phyloP scores from a whole-genome alignment of 208 protist genomes.

The Trypanosoma melophagium region DNA sequence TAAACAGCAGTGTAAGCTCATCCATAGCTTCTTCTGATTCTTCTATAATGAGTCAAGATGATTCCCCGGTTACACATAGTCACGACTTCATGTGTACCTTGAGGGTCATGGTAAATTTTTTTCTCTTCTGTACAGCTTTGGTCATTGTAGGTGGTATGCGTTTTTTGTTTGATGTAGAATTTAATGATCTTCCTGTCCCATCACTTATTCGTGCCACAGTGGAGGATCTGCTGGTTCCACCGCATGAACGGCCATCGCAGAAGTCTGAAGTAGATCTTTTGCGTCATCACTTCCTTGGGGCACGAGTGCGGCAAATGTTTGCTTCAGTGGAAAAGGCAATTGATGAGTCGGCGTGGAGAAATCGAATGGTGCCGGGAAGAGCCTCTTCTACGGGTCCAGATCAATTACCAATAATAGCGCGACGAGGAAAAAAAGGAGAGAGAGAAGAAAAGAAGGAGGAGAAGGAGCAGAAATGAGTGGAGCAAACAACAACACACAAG shows the following conservation, averaged over 20 bases:
- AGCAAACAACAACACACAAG: too few relatives aligned
- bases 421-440: not conserved
- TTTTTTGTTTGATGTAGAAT: conserved; percentile 41
- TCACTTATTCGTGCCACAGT: conserved; percentile 32
- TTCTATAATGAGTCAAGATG: not conserved
- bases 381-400: not conserved
- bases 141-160: conserved; percentile 43
- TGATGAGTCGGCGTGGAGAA: not conserved
- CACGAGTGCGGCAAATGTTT: conserved; percentile 1
- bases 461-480: not conserved
- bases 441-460: conserved; percentile 3
- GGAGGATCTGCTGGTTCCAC: conserved; percentile 40
- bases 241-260: conserved; percentile 22
- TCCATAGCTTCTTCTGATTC: not conserved
- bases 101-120: conserved; percentile 35
- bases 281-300: not conserved
- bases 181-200: conserved; percentile 50
- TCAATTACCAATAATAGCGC: not conserved
- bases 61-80: not conserved
- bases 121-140: conserved; percentile 40
- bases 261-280: not conserved
- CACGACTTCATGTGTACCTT: conserved; percentile 44
- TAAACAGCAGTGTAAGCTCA: not conserved
- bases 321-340: conserved; percentile 11
- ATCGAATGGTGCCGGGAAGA: conserved; percentile 16